Conservation (phyloP, 352 stramenopile genomes). For the Thraustochytrium sp. region DNA sequence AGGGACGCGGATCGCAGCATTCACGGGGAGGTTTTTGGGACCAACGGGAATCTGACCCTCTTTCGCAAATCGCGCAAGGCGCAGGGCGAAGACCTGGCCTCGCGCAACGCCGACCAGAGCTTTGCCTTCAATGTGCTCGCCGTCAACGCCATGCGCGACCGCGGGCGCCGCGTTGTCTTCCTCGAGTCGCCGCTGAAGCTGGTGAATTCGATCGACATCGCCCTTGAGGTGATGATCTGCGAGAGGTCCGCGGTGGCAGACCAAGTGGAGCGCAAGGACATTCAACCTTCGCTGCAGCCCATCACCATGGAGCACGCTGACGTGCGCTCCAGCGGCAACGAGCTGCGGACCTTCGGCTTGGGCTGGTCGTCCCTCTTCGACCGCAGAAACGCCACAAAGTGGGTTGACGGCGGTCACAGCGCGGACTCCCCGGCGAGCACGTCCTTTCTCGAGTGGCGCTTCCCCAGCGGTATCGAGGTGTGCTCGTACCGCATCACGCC, state of each 20-base stretch:
- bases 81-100: neutral
- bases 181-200: constrained; percentile 23
- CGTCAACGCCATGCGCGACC: constrained; percentile 2
- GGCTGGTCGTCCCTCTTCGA: neutral
- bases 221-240: constrained; percentile 15
- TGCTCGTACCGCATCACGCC: constrained; percentile 28
- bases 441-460: constrained; percentile 10
- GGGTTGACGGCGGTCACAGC: constrained; percentile 15
- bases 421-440: neutral
- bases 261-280: neutral
- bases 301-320: neutral
- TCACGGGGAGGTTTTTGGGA: neutral
- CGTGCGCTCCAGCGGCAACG: neutral
- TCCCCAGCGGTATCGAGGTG: neutral
- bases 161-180: neutral
- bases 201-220: neutral
- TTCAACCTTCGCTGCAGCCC: neutral
- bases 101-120: neutral
- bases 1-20: neutral
- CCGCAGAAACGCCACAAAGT: neutral
- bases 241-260: neutral
- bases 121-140: constrained; percentile 30
- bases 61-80: neutral
- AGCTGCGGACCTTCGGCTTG: neutral
- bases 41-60: neutral